Evolutionary conservation across 2,329 filamentous ascomycete genomes (phyloP).

Genomic region (Seiridium cupressi): DNA sequence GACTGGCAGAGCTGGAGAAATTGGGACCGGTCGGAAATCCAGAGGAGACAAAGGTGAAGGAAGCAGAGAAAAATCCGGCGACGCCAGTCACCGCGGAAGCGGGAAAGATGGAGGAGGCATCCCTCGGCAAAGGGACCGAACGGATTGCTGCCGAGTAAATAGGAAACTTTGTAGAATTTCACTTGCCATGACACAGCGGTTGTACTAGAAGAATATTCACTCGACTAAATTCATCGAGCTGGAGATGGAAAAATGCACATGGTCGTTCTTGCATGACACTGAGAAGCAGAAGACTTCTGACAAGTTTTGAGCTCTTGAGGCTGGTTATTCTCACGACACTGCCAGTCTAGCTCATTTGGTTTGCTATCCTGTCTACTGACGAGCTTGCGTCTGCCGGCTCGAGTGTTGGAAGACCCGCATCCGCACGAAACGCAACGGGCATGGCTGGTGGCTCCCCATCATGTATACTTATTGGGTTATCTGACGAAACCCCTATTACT

Average conservation of each 20-base stretch:
- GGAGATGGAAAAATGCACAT: too few species aligned
- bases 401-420: background rate
- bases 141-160: constrained; percentile 12
- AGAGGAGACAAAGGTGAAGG: constrained; percentile 36
- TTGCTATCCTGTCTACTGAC: background rate
- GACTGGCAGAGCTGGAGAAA: constrained; percentile 48
- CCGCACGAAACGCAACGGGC: too few species aligned
- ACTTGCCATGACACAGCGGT: background rate
- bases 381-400: background rate
- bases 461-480: background rate
- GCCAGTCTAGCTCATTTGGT: background rate
- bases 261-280: too few species aligned
- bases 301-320: background rate
- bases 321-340: too few species aligned
- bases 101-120: constrained; percentile 34
- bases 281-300: too few species aligned
- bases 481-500: background rate
- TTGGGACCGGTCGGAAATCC: constrained; percentile 30
- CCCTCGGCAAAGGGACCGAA: constrained; percentile 29
- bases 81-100: constrained; percentile 29
- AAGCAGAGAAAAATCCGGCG: constrained; percentile 17
- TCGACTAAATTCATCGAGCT: too few species aligned
- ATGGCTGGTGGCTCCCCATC: background rate
- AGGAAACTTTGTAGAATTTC: background rate
- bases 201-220: too few species aligned